phyloP scores from a whole-genome alignment of 768 basidiomycete genomes.

The Collybiopsis luxurians region DNA sequence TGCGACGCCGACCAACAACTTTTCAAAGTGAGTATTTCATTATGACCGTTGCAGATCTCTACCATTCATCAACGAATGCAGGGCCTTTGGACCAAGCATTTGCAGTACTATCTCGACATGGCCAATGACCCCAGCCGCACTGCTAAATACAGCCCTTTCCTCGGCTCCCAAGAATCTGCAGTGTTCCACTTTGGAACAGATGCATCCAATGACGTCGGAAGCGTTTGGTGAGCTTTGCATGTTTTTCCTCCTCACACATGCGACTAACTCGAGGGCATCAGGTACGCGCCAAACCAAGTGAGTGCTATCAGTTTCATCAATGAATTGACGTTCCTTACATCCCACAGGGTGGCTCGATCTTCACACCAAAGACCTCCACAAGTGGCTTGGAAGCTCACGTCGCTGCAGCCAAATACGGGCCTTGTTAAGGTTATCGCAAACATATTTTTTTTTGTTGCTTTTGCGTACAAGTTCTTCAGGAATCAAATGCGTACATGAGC shows the following conservation, averaged over 20 bases:
- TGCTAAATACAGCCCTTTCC: conserved; percentile 40
- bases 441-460: neutral
- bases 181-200: conserved; percentile 44
- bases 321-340: neutral
- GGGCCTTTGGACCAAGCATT: conserved; percentile 53
- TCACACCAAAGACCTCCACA: conserved; percentile 41
- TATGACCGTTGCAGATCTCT: neutral
- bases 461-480: no score
- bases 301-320: neutral
- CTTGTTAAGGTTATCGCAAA: conserved; percentile 21
- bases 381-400: conserved; percentile 42
- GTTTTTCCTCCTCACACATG: neutral
- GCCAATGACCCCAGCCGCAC: conserved; percentile 39
- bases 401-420: conserved; percentile 41
- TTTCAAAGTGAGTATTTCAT: conserved; percentile 32
- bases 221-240: conserved; percentile 34
- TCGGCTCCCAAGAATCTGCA: conserved; percentile 38
- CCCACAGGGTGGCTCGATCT: conserved; percentile 37
- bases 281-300: conserved; percentile 34
- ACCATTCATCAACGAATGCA: conserved; percentile 12
- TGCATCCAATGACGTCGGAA: conserved; percentile 38
- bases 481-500: neutral
- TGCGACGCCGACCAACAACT: conserved; percentile 52
- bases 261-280: neutral
- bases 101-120: conserved; percentile 47